phyloP scores from a whole-genome alignment of 192 early-diverging fungal species.

The Coemansia erecta region DNA sequence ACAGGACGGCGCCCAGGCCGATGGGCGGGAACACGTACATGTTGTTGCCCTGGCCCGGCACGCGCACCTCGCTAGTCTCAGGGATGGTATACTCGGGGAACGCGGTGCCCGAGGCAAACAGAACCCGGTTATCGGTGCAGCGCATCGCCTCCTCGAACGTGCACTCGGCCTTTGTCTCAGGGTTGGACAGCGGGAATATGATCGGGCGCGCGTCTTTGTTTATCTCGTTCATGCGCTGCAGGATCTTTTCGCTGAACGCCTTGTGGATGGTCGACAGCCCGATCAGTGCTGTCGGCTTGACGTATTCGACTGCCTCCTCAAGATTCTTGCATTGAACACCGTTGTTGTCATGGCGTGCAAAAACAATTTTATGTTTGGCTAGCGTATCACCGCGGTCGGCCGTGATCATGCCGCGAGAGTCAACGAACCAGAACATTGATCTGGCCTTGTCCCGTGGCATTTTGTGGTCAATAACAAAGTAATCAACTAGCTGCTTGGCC shows the following conservation, averaged over 20 bases:
- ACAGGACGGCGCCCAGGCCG: conserved; percentile 80
- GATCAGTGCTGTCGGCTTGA: conserved; percentile 87
- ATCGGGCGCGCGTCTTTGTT: conserved; percentile 69
- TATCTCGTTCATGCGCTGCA: conserved; percentile 71
- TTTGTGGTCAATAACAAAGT: conserved; percentile 71
- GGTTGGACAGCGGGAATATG: conserved; percentile 89
- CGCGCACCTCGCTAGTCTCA: conserved; percentile 38
- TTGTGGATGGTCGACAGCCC: conserved; percentile 79
- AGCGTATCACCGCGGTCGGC: conserved; percentile 81
- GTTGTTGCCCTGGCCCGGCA: conserved; percentile 90
- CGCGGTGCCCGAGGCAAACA: conserved; percentile 92
- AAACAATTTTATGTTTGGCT: conserved; percentile 76
- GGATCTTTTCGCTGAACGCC: conserved; percentile 70
- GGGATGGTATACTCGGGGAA: conserved; percentile 74
- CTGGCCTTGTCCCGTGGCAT: conserved; percentile 66
- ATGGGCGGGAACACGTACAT: conserved; percentile 98
- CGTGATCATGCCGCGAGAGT: conserved; percentile 90
- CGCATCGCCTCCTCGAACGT: conserved; percentile 86
- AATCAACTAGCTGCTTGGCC: conserved; percentile 82
- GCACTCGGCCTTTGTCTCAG: conserved; percentile 87
- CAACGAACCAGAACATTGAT: conserved; percentile 75
- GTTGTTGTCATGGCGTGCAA: conserved; percentile 84
- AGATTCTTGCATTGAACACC: conserved; percentile 72
- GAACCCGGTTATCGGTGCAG: conserved; percentile 73
- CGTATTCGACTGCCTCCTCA: conserved; percentile 75